These are phyloP conservation scores for Alternaria hordeiaustralica DNA, from an alignment of 2,329 filamentous ascomycete genomes.

Conservation along the genomic window DNA sequence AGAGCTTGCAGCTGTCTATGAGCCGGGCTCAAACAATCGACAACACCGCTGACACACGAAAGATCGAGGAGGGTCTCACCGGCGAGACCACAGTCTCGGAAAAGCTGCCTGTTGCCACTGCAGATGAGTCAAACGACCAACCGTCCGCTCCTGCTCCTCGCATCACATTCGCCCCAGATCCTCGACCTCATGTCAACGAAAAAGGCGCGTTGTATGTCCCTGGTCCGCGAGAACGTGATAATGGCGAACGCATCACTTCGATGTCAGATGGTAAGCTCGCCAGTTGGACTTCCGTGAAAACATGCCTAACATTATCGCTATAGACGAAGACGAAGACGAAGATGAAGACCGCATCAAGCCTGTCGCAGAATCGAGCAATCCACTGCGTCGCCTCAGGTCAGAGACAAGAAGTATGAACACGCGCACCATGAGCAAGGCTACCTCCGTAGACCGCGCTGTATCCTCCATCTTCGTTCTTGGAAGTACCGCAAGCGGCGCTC, in stretches of 20 bases:
- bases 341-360: conserved; percentile 16
- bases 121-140: not conserved
- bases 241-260: not conserved
- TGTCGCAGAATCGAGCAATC: conserved; percentile 1
- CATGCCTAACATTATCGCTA: not conserved
- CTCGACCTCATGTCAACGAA: not conserved
- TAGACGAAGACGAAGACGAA: conserved; percentile 7
- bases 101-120: not conserved
- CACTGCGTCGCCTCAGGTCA: conserved; percentile 10
- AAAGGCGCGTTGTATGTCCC: conserved; percentile 8
- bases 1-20: not conserved
- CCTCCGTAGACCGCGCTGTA: conserved; percentile 49
- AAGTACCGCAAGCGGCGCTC: conserved; percentile 67
- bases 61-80: conserved; percentile 9
- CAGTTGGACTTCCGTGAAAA: not conserved
- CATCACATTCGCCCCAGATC: conserved; percentile 13
- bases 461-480: conserved; percentile 52
- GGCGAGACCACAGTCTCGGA: conserved; percentile 5
- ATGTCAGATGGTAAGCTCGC: conserved; percentile 1
- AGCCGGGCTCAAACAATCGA: not conserved
- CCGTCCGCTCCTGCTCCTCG: not conserved
- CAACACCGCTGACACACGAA: not conserved
- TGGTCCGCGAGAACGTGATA: conserved; percentile 9
- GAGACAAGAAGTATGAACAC: conserved; percentile 25
- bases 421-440: conserved; percentile 35